phyloP scores from a whole-genome alignment of 2,329 filamentous ascomycete genomes.

The Triangularia setosa region DNA sequence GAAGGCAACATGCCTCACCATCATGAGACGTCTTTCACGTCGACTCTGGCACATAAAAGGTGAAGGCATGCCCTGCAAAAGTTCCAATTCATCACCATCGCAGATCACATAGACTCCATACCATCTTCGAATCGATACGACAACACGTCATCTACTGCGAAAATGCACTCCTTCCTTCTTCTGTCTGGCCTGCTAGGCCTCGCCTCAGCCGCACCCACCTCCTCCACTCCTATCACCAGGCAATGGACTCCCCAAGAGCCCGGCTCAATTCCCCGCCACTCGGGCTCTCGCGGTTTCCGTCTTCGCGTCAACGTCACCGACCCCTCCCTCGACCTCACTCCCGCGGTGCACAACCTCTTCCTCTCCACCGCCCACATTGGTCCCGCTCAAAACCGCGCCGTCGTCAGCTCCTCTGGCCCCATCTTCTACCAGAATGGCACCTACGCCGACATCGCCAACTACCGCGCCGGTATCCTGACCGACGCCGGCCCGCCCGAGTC shows the following conservation, averaged over 20 bases:
- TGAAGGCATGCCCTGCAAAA: neutral
- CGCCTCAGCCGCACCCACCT: neutral
- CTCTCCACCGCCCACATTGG: conserved; percentile 10
- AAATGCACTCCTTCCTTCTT: neutral
- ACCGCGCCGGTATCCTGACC: neutral
- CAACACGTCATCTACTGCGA: neutral
- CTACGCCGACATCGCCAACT: neutral
- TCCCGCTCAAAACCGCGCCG: conserved; percentile 11
- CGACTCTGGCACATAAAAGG: neutral
- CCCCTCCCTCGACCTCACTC: conserved; percentile 3
- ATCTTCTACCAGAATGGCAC: conserved; percentile 15
- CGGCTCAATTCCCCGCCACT: conserved; percentile 2
- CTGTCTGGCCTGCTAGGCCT: neutral
- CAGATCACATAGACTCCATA: neutral
- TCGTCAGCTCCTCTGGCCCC: neutral
- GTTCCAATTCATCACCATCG: neutral
- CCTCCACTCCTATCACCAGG: neutral
- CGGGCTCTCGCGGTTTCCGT: conserved; percentile 8
- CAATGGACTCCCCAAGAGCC: neutral
- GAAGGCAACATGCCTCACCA: neutral
- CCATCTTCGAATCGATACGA: neutral
- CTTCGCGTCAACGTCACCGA: conserved; percentile 9
- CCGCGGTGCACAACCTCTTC: neutral
- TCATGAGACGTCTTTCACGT: neutral
- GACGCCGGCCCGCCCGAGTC: neutral